phyloP scores from a whole-genome alignment of 345 rosid genomes.

The Viola odorata region DNA sequence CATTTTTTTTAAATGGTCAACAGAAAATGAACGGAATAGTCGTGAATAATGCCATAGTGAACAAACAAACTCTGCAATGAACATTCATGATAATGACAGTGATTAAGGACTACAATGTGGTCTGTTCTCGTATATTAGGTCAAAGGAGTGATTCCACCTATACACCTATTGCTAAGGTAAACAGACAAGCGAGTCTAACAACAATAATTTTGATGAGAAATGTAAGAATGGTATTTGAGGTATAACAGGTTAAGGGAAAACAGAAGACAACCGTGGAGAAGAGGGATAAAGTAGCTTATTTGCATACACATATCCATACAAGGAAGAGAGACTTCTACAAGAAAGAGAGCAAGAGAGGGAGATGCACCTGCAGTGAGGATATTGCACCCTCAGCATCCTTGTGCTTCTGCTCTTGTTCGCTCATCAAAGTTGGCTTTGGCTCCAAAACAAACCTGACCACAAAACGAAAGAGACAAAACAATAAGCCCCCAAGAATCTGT shows the following conservation, averaged over 20 bases:
- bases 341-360: neutral
- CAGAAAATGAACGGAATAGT: too few relatives aligned
- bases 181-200: too few relatives aligned
- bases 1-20: too few relatives aligned
- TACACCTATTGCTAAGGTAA: too few relatives aligned
- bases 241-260: neutral
- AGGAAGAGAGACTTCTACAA: neutral
- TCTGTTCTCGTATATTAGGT: too few relatives aligned
- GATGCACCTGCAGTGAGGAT: slow-evolving; percentile 59
- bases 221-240: too few relatives aligned
- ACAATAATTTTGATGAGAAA: too few relatives aligned
- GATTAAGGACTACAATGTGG: too few relatives aligned
- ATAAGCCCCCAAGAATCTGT: slow-evolving; percentile 12
- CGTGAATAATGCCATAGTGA: too few relatives aligned
- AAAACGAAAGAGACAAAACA: slow-evolving; percentile 16
- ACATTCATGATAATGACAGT: too few relatives aligned
- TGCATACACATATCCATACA: neutral
- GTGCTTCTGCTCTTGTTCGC: slow-evolving; percentile 78
- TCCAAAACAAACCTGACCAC: slow-evolving; percentile 76
- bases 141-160: too few relatives aligned
- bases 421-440: slow-evolving; percentile 55
- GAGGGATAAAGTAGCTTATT: neutral
- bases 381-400: slow-evolving; percentile 83
- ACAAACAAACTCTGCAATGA: too few relatives aligned
- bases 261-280: neutral